Evolutionary conservation across 116 monocot genomes (phyloP), one percentile per base, ranked within the genome.

Genomic region (Iris pallida): DNA sequence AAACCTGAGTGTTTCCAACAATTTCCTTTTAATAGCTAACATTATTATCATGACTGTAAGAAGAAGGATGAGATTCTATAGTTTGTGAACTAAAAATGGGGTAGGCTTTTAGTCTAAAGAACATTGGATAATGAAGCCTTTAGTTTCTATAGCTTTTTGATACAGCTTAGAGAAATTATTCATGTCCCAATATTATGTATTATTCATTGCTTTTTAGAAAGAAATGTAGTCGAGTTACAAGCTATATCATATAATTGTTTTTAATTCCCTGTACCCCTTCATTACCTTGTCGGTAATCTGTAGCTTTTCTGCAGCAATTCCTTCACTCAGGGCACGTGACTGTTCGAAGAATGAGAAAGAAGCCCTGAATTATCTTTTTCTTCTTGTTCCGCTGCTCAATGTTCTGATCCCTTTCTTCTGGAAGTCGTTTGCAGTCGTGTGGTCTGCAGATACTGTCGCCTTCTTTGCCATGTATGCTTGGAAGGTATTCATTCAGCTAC

Each of bases 261-360:
- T 42, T 66, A 9, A 6, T 43, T 30, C 48, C 48, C 20, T 45
- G 30, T 51, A 7, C 1, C 41, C n/a, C 41, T 46, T 5, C 40
- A 47, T 64, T 20, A 47, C 16, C 30, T 30, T 30, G 30, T 64
- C 10, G 55, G 8, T 30, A 47, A 18, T 63, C 16, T 10, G 61
- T 20, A 15, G 8, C 1, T 20, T 43, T 46, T 55, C 47, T 87
- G 80, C 81, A 94, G 94, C 95, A 47, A 89, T 95, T 63, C 95
- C 95, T 71, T 95, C 95, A 0, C 86, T 91, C 46, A 67, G 91
- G 63, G 95, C 95, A 16, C 81, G 91, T 1, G 95, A 95, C 59
- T 95, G 95, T 71, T 91, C 95, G 3, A 95, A 85, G 62, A 88
- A 86, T 42, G 95, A 95, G 80, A 95, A 95, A 72, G 95, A 95